Evolutionary conservation across 2,329 filamentous ascomycete species (phyloP), one percentile per base, ranked within the genome.

Genomic region (Botrytis aclada): DNA sequence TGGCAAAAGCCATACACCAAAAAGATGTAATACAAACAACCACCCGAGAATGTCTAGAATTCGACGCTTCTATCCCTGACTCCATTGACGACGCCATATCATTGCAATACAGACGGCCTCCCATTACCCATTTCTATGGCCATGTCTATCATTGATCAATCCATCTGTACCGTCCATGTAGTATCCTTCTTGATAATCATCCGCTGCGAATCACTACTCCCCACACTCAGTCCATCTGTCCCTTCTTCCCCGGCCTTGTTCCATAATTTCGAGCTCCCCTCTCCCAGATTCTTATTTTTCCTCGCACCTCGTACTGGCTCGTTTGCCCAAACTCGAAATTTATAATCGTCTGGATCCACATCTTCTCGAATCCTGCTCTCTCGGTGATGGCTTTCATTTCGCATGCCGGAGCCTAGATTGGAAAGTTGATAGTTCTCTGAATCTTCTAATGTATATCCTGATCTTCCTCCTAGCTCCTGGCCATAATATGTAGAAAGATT

Each of bases 401-500:
- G 41, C 14, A 39, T 18, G 7, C 12, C 34, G 37, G 69, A 65
- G 29, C 43, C 34, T 32, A 75, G 56, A 47, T 45, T 72, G n/a
- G 69, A 45, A 60, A 75, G 43, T 63, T 74, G 60, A 32, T 73
- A 71, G 63, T 56, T 69, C 45, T 54, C 66, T 6, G 70, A 71
- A 62, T 65, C 66, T 18, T 47, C 66, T 20, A 70, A 47, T 29
- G 32, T 56, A 60, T 41, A 51, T 41, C 69, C 67, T 5, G 54
- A 67, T 39, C 72, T 45, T 41, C 69, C 69, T 20, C 47, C 72
- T 2, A 61, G 51, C 20, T 70, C 71, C 29, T 78, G 80, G 39
- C 80, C 80, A 71, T 82, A 81, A 63, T 79, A 75, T 16, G 80
- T 81, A 69, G 77, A 79, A 72, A 81, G 76, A 2, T 77, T 83